Base-by-base conservation (phyloP, 768 basidiomycete species). In the Sporobolomyces phaffii region DNA sequence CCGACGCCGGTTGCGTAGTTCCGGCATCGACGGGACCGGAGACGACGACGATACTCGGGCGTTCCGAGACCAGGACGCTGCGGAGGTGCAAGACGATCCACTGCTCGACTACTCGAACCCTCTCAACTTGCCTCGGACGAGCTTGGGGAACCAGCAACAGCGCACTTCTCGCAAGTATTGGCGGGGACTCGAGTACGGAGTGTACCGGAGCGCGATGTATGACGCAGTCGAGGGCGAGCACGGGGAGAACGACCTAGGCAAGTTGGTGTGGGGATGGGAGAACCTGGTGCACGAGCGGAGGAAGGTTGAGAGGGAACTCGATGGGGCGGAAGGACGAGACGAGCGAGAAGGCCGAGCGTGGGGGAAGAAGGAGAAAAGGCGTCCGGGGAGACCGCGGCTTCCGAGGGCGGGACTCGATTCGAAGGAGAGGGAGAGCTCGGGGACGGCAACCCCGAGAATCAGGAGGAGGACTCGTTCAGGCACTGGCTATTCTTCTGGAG, bases 221-320 rank as follows among this genome's bases (percentile, higher is more conserved):
- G 66, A 68, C 31, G 14, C 40, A 3, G 54, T 41, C 5, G 43
- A 50, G 50, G 7, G 22, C 38, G 38, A 38, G 17, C 10, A 17
- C 10, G 38, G 38, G 4, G 13, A 34, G 29, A 26, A 29, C 14
- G 43, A 52, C 26, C 28, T 68, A 20, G 66, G 41, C 2, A 36
- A 44, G 29, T 47, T 51, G 38, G 22, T 68, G 10, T 45, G 43
- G 20, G 36, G 48, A 44, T 68, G 60, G 66, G 61, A 62, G 26
- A 9, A 28, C 10, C 14, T 68, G 26, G 52, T 53, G 8, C 9
- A 45, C 18, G 20, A 24, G 40, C 1, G 24, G 7, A 40, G 47
- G 22, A 36, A 22, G 8, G 14, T 0, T 20, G 65, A 53, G 24
- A 45, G 60, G 36, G 18, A 24, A 7, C 34, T 26, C 9, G 43